Evolutionary conservation across 2,329 filamentous ascomycete genomes (phyloP), one percentile per base, ranked within the genome.

Genomic region (Botrytis pseudocinerea): DNA sequence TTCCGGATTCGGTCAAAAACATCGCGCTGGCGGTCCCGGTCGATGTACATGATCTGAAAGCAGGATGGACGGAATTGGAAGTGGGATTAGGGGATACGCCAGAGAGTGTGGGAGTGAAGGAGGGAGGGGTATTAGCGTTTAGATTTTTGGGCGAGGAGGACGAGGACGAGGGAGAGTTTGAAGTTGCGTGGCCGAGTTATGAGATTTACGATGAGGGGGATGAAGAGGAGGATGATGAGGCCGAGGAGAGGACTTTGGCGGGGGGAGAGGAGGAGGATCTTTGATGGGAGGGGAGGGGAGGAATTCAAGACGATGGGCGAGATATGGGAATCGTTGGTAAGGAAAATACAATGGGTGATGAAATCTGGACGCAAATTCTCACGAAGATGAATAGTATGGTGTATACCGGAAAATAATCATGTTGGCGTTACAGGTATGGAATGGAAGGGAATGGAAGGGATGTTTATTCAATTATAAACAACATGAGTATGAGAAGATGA

Each of bases 11-110:
- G 0, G 75, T 83, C 0, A 78, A 82, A 0, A 80, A 84, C 8
- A 82, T 88, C 59, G 82, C 85, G 54, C 80, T 88, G 38, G 87
- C 84, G 2, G 78, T 85, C 8, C 83, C 83, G 0, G 78, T 83
- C 42, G 85, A 88, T 78, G 80, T 79, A 51, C 83, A 84, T 73
- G 85, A 88, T 73, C 76, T 82, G 9, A 82, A 81, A 32, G 85
- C 85, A 76, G 87, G 86, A 62, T 88, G 86, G 86, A 80, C 81
- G 38, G 80, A 80, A 62, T 76, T 88, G 28, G 80, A 82, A 60
- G 78, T 80, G 22, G 76, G 75, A 72, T 78, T 80, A 60, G 78
- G 74, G 20, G 82, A 81, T 28, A 81, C 80, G 16, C 80, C 82
- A 0, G 73, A 77, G 68, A 82, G 80, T 32, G 76, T 82, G 60